Evolutionary conservation across 1,284 basidiomycete genomes (phyloP), one percentile per base, ranked within the genome.

Genomic region (Ustilago vetiveriae): DNA sequence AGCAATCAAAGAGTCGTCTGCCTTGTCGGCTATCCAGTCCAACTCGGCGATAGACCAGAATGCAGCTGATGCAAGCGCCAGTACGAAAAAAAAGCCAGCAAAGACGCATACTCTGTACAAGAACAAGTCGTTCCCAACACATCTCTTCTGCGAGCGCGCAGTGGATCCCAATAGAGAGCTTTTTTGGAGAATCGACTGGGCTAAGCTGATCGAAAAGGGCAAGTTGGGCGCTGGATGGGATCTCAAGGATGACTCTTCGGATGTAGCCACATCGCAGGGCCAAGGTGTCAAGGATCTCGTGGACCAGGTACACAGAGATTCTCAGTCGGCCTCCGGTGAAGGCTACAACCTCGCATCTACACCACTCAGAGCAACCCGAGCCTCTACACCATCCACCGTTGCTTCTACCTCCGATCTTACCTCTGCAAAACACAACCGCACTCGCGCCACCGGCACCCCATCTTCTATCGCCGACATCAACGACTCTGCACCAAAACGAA

Each of bases 211-310:
- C 19, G 26, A 53, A 26, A 65, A 65, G 44, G 73, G 73, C 6
- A 46, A 37, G 22, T 33, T 58, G 11, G 70, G 60, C 5, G 56
- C 51, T 8, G 59, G 64, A 0, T 75, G 73, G 73, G 67, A 73
- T 36, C 26, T 75, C 23, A 54, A 63, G 24, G 73, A 73, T 26
- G 55, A 72, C 24, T 63, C 60, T 10, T 60, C 62, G n/a, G 69
- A 66, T 14, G 37, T 64, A 0, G 55, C 56, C 8, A 56, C 52
- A 13, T 60, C 60, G 16, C 48, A 65, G 11, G 66, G 66, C 14
- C 71, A 67, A 21, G 59, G 64, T 29, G 69, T 72, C 43, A 67
- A 63, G n/a, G 69, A 67, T 29, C 51, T 72, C n/a, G 64, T 72
- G 8, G 69, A 71, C 19, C 35, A 65, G 27, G 62, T 41, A 22